Conservation (phyloP, 306 rosid genomes). For the Leucaena leucocephala region DNA sequence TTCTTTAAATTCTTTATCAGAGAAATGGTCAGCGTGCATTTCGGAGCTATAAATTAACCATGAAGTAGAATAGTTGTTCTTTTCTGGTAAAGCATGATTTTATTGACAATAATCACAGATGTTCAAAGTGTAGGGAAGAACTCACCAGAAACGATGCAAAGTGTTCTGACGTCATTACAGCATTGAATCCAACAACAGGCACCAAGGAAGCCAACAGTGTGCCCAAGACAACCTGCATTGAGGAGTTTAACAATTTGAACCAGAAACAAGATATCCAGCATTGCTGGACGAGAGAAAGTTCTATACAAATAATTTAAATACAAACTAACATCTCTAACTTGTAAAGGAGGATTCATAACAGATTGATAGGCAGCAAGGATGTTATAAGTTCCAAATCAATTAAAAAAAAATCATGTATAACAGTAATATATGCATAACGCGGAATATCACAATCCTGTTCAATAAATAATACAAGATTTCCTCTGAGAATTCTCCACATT, state of each 20-base stretch:
- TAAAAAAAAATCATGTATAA: neutral
- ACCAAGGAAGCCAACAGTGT: slow-evolving; percentile 91
- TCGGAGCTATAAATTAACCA: neutral
- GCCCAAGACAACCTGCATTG: slow-evolving; percentile 83
- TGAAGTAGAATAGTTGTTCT: neutral
- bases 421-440: neutral
- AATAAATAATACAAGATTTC: neutral
- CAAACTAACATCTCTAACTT: neutral
- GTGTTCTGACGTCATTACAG: slow-evolving; percentile 98
- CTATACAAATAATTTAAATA: neutral
- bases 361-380: neutral
- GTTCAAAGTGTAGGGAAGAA: neutral
- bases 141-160: slow-evolving; percentile 97
- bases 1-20: neutral
- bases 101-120: neutral
- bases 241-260: slow-evolving; percentile 18
- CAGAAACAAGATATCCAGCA: neutral
- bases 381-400: neutral
- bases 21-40: neutral
- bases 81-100: neutral
- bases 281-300: neutral
- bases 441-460: neutral
- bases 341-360: neutral
- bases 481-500: neutral
- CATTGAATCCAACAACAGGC: slow-evolving; percentile 98